Evolutionary conservation across 805 yeast genomes (phyloP), one percentile per base, ranked within the genome.

Genomic region (Starmera dryadoides): DNA sequence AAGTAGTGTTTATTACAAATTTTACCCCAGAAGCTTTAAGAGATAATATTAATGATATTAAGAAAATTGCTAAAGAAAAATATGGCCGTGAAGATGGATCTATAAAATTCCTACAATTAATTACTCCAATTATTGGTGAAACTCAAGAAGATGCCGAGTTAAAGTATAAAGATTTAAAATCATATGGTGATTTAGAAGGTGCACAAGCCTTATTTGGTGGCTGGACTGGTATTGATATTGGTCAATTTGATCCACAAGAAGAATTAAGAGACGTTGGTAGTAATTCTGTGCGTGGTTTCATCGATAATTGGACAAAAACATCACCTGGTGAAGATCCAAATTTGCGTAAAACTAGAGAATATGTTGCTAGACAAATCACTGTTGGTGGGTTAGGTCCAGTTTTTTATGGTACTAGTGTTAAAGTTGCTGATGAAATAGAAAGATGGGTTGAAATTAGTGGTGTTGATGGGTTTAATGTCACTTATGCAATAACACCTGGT

Each of bases 381-480:
- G 44, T 48, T 18, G 49, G 49, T 18, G 64, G 64, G 4, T 47
- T 52, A 30, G 62, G 63, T 6, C 53, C 61, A 2, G 33, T 48
- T 16, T 33, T 33, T 10, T 16, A 16, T 30, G 71, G 71, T 2
- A 54, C 65, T 21, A 51, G 64, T 3, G 41, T 42, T 17, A 59
- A 61, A 34, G 68, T 68, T 17, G 69, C 67, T 7, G 68, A 68
- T 44, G 56, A 59, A 34, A 47, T 67, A 20, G 64, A 63, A 40
- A 41, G 52, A 37, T 66, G 66, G 63, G 66, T 63, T 12, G 65
- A 62, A 12, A 46, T 54, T n/a, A 54, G 65, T 9, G 68, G 60
- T 21, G 57, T 68, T 11, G 72, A 68, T 42, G 73, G 73, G 4
- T 68, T 68, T 48, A 67, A 67, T 43, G 55, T 67, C 35, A 60